Evolutionary conservation across 2,329 filamentous ascomycete species (phyloP).

Genomic region (Lecanicillium sp.): DNA sequence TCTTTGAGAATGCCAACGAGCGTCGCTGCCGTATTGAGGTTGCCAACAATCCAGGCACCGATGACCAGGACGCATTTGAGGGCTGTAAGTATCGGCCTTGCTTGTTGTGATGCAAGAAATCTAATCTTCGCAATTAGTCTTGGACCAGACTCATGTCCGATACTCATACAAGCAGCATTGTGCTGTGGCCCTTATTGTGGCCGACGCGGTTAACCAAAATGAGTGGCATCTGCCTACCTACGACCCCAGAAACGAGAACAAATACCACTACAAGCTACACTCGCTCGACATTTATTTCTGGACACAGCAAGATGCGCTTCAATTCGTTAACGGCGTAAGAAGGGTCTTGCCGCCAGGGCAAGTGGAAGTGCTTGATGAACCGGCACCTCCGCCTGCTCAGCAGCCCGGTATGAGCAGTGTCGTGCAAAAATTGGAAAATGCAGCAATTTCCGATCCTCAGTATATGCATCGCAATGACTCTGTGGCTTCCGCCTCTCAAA

Average conservation of each 20-base stretch:
- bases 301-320: slow-evolving; percentile 62
- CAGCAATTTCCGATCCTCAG: slow-evolving; percentile 54
- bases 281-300: slow-evolving; percentile 74
- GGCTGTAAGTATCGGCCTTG: slow-evolving; percentile 49
- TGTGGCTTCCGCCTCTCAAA: slow-evolving; percentile 12
- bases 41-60: slow-evolving; percentile 64
- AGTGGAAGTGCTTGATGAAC: slow-evolving; percentile 58
- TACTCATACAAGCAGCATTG: slow-evolving; percentile 71
- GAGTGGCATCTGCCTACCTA: slow-evolving; percentile 71
- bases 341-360: slow-evolving; percentile 54
- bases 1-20: slow-evolving; percentile 65
- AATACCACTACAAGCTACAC: slow-evolving; percentile 71
- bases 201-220: slow-evolving; percentile 41
- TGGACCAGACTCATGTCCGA: slow-evolving; percentile 55
- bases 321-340: slow-evolving; percentile 61
- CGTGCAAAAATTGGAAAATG: slow-evolving; percentile 65
- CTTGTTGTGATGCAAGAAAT: background rate
- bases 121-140: slow-evolving; percentile 34
- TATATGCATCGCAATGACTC: slow-evolving; percentile 24
- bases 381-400: slow-evolving; percentile 36
- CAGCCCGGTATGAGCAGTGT: slow-evolving; percentile 53
- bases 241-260: slow-evolving; percentile 64
- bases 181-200: slow-evolving; percentile 58
- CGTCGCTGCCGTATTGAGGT: slow-evolving; percentile 64
- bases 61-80: slow-evolving; percentile 72